These are phyloP conservation scores for Bipolaris cookei DNA, from an alignment of 2,329 filamentous ascomycete species.

Conservation along the genomic window DNA sequence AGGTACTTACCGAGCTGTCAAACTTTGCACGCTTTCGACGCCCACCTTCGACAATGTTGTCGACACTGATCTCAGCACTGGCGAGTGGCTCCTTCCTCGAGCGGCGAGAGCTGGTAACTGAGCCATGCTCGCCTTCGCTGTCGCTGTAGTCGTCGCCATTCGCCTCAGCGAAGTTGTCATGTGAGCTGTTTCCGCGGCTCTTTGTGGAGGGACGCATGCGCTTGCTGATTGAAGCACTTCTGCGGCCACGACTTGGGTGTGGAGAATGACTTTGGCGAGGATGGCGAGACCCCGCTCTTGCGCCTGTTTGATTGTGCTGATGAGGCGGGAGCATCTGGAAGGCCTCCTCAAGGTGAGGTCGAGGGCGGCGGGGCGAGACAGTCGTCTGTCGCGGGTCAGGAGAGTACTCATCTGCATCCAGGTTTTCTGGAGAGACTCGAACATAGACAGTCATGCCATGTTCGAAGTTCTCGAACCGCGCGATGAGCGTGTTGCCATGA, in stretches of 20 bases:
- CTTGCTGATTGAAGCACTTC: constrained; percentile 78
- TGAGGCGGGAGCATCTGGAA: constrained; percentile 69
- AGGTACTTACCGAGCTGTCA: constrained; percentile 88
- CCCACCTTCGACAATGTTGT: constrained; percentile 97
- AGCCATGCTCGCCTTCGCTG: constrained; percentile 80
- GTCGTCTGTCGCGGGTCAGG: constrained; percentile 56
- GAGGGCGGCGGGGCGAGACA: constrained; percentile 59
- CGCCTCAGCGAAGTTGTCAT: constrained; percentile 65
- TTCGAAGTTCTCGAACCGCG: constrained; percentile 92
- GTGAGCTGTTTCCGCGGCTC: constrained; percentile 67
- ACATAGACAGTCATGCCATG: constrained; percentile 95
- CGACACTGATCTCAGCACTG: constrained; percentile 95
- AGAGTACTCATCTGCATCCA: constrained; percentile 54
- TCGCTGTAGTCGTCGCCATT: constrained; percentile 78
- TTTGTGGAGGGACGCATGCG: constrained; percentile 71
- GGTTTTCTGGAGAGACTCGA: constrained; percentile 71
- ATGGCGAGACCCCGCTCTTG: constrained; percentile 70
- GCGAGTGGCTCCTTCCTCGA: constrained; percentile 83
- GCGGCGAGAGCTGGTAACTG: constrained; percentile 73
- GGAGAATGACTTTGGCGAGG: constrained; percentile 81
- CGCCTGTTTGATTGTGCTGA: constrained; percentile 66
- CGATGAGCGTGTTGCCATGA: constrained; percentile 87
- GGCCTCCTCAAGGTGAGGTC: constrained; percentile 66
- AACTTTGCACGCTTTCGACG: constrained; percentile 92
- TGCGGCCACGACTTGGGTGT: constrained; percentile 69